Base-by-base conservation (phyloP, 2,329 filamentous ascomycete species). In the Dothistroma septosporum region DNA sequence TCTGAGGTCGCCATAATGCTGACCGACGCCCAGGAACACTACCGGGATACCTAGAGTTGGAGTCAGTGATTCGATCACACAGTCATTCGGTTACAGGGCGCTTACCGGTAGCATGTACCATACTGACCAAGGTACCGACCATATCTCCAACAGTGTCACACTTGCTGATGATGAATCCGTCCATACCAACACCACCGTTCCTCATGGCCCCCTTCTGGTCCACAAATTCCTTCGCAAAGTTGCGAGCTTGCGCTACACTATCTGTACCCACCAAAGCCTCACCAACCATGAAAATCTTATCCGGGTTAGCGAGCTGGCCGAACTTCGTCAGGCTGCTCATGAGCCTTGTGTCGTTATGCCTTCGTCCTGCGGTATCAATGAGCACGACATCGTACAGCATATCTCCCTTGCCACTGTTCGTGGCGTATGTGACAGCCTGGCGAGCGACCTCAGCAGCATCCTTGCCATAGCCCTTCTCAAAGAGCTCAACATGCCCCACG, bases 71-170 rank as follows among this genome's bases (percentile, higher is more conserved):
- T 22, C n/a, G 16, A n/a, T 14, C 11, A 22, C 19, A 24, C 9
- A 24, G 19, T 21, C 14, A 2, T n/a, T 16, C 2, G n/a, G 31
- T 32, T 11, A 5, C 91, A 8, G 5, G 2, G 1, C 2, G 59
- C 61, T 62, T 49, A 66, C 65, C 66, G 3, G 95, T 99, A 2
- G 94, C 93, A 78, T 97, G 93, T 44, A 99, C 93, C 81, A 99
- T 93, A 74, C 91, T 96, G 64, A 99, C 94, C 65, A 99, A 80
- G 2, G 93, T 97, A 1, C 88, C 92, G 48, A 97, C 92, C 92
- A 97, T 97, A 78, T 97, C 93, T n/a, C 94, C 95, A 41, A 99
- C 95, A 0, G 94, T 99, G 78, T 99, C 94, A 75, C 94, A 97
- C 77, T 99, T 99, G 62, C 89, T 93, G 69, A 99, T 97, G 73